Base-by-base conservation (phyloP, 768 basidiomycete species). In the Pulveroboletus sp. region DNA sequence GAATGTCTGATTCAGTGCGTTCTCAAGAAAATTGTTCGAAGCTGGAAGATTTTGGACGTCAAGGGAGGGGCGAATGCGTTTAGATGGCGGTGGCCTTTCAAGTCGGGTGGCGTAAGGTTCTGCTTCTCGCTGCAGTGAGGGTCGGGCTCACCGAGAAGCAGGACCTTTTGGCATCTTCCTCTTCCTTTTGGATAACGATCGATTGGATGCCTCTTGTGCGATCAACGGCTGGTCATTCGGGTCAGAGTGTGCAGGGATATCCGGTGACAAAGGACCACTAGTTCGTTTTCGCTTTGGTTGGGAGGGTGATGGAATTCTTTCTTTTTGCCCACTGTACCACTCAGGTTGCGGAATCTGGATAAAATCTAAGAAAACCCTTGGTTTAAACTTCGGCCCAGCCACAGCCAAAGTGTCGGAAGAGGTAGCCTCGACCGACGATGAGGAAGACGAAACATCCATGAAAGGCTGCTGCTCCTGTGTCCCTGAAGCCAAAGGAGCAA, bases 81-180 rank as follows among this genome's bases (percentile, higher is more conserved):
- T 47, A n/a, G 46, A 36, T 35, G 23, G 40, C 33, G 47, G 17
- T 33, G 19, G 50, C 52, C 64, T 65, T 66, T 60, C 50, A 53
- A 58, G 61, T 54, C 36, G 52, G 33, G 20, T 52, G 49, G 47
- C 52, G 38, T 64, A 44, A 64, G 63, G 58, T 51, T 61, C 56
- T 58, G 53, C 63, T 66, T 61, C 63, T 51, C 43, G 53, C 33
- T 31, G 47, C 61, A 65, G 63, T 60, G 63, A 63, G 63, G 49
- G 57, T 48, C 48, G 45, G 50, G 56, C 64, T 65, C 60, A 65
- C 64, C 63, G 65, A 54, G 64, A 59, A 67, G 56, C 62, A 51
- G 60, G 41, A 54, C 63, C 52, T 44, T 40, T 56, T 8, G 49
- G 31, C 23, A 38, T 37, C 42, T 55, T 61, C 40, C 47, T 59